Percentiles rank a stretch among this genome's conserved stretches.
These are phyloP conservation scores for Pinus tabuliformis DNA, from an alignment of 75 land plant genomes.

Conservation along the genomic window DNA sequence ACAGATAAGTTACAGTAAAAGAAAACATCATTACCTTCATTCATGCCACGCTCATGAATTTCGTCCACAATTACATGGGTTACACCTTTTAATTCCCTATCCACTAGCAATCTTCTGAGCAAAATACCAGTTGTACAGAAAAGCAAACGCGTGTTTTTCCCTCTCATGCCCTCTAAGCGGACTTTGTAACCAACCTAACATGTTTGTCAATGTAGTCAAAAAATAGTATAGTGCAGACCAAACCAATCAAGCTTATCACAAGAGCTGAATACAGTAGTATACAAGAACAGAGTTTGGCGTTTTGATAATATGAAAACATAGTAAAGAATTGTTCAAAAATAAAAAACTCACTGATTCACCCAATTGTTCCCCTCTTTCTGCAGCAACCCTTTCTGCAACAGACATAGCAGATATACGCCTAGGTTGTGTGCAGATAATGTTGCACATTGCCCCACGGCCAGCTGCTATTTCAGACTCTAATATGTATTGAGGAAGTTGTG, in stretches of 20 bases:
- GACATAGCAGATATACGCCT: conserved; percentile 35
- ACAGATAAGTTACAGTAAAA: neutral
- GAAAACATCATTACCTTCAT: conserved; percentile 30
- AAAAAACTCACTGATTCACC: conserved; percentile 32
- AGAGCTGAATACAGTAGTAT: neutral
- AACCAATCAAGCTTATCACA: neutral
- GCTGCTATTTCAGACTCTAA: conserved; percentile 29
- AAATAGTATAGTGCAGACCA: neutral
- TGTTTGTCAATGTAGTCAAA: neutral
- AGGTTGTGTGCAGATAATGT: conserved; percentile 38
- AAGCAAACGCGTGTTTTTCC: conserved; percentile 28
- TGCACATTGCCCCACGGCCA: conserved; percentile 23
- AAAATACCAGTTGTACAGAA: conserved; percentile 43
- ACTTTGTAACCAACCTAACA: conserved; percentile 38
- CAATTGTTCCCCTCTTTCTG: conserved; percentile 28
- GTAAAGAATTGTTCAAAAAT: conserved; percentile 3
- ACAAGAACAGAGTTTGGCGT: neutral
- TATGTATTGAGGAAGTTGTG: conserved; percentile 40
- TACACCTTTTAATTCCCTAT: conserved; percentile 24
- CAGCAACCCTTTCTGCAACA: conserved; percentile 34
- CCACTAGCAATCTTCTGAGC: conserved; percentile 28
- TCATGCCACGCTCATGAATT: conserved; percentile 62
- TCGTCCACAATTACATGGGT: conserved; percentile 42
- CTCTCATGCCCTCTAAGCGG: conserved; percentile 29
- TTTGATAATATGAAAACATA: neutral